Base-by-base conservation (phyloP, 768 basidiomycete species). In the Neoboletus subvelutipes region DNA sequence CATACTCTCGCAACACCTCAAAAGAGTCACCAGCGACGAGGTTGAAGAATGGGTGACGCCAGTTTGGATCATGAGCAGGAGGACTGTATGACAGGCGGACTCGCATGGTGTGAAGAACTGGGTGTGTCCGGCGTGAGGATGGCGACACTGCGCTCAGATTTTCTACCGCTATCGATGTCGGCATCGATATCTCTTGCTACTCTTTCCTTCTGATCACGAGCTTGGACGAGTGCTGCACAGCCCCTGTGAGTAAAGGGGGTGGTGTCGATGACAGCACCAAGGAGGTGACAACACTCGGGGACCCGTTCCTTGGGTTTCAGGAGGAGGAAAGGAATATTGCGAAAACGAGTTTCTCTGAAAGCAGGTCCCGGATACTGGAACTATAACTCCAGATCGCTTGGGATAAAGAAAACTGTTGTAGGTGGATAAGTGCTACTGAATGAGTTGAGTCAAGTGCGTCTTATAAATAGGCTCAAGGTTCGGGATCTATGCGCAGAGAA, bases 261-360 rank as follows among this genome's bases (percentile, higher is more conserved):
- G 61, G 84, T 83, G 43, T 85, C 82, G 50, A 86, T 79, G 58
- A 92, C 83, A 36, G 87, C 81, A 31, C 75, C 71, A 33, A 98
- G 81, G 20, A 98, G 80, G 3, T 94, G 81, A 0, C 88, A 84
- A 69, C 97, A 98, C 69, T 97, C 96, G 53, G 94, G 83, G 45
- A 96, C 78, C 9, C 95, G 85, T 67, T 97, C 93, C n/a, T 96
- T 90, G 20, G 95, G 95, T 72, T 95, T 96, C 72, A 97, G 95
- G 56, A 98, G 85, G 36, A 97, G 80, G 0, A 90, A 92, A 8
- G 90, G 78, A 37, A 98, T 82, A 68, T 97, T 93, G 84, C 89
- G 92, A 4, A 91, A 87, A 65, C 89, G 85, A 1, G 89, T 87
- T 13, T 87, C 79, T 37, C 36, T 1, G 81, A 78, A 2, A 87